Percentiles rank a stretch among this genome's conserved stretches.
Evolutionary conservation across 805 yeast species (phyloP).

Genomic region (Peterozyma xylosa): DNA sequence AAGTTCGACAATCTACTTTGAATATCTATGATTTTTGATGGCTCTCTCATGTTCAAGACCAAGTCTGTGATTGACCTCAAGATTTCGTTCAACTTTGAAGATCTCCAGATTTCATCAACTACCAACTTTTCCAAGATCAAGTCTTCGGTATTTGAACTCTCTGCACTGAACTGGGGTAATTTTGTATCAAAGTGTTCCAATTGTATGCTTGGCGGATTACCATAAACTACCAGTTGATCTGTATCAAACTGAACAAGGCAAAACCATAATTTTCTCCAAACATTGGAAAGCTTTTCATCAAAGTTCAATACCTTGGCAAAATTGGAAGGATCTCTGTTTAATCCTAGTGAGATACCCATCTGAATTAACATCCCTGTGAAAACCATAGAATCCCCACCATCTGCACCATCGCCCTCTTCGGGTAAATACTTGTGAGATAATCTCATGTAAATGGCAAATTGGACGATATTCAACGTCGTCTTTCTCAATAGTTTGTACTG

Average conservation of each 20-base stretch:
- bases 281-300: constrained; percentile 24
- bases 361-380: constrained; percentile 41
- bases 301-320: constrained; percentile 20
- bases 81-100: constrained; percentile 16
- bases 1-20: constrained; percentile 23
- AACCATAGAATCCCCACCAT: constrained; percentile 47
- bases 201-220: constrained; percentile 29
- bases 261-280: constrained; percentile 44
- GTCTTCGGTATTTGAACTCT: constrained; percentile 23
- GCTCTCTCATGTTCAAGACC: constrained; percentile 27
- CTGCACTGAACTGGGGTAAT: constrained; percentile 27
- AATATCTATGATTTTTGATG: constrained; percentile 26
- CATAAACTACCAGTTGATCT: constrained; percentile 31
- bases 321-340: constrained; percentile 51
- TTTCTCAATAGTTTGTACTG: constrained; percentile 44
- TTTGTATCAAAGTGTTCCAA: constrained; percentile 33
- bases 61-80: constrained; percentile 18
- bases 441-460: background rate
- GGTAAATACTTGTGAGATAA: constrained; percentile 43
- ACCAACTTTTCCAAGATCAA: constrained; percentile 23
- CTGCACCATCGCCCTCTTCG: constrained; percentile 47
- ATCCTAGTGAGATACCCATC: constrained; percentile 51
- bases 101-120: constrained; percentile 21
- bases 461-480: constrained; percentile 23
- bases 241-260: constrained; percentile 32